phyloP scores from a whole-genome alignment of 2,329 filamentous ascomycete species.

The Fusarium ramigenum region DNA sequence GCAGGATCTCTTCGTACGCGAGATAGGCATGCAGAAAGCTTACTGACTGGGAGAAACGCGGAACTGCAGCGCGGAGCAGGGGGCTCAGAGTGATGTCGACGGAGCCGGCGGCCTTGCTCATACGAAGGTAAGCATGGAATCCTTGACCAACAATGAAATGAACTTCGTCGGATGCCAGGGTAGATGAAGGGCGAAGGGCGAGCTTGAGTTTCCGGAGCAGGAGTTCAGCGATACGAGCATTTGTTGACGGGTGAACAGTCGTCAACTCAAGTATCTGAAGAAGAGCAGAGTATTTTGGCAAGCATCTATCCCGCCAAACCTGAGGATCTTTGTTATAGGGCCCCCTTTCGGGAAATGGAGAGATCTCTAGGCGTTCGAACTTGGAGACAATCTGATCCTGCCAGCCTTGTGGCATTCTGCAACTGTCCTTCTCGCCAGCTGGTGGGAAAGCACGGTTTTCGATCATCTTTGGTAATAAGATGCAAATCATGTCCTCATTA shows the following conservation, averaged over 20 bases:
- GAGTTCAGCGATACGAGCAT: conserved; percentile 71
- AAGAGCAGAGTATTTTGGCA: conserved; percentile 74
- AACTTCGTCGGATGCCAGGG: conserved; percentile 69
- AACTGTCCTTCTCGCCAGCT: conserved; percentile 61
- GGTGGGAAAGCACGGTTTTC: conserved; percentile 64
- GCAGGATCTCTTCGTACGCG: conserved; percentile 60
- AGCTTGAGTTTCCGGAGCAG: conserved; percentile 73
- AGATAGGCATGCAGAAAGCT: conserved; percentile 73
- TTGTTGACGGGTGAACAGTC: conserved; percentile 71
- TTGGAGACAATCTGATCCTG: conserved; percentile 77
- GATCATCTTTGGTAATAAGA: conserved; percentile 73
- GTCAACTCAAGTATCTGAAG: conserved; percentile 70
- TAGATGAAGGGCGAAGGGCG: conserved; percentile 68
- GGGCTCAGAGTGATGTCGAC: conserved; percentile 71
- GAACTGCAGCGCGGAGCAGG: conserved; percentile 71
- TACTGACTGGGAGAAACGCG: conserved; percentile 70
- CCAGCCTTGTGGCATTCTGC: conserved; percentile 72
- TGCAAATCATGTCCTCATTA: conserved; percentile 74
- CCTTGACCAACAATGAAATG: conserved; percentile 79
- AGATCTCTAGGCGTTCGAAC: conserved; percentile 72
- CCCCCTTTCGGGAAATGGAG: conserved; percentile 71
- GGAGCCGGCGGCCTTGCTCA: conserved; percentile 67
- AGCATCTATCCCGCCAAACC: conserved; percentile 69
- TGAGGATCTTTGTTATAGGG: conserved; percentile 70
- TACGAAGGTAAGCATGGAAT: conserved; percentile 75